phyloP scores from a whole-genome alignment of 2,329 filamentous ascomycete species.

The Epichloe sylvatica region DNA sequence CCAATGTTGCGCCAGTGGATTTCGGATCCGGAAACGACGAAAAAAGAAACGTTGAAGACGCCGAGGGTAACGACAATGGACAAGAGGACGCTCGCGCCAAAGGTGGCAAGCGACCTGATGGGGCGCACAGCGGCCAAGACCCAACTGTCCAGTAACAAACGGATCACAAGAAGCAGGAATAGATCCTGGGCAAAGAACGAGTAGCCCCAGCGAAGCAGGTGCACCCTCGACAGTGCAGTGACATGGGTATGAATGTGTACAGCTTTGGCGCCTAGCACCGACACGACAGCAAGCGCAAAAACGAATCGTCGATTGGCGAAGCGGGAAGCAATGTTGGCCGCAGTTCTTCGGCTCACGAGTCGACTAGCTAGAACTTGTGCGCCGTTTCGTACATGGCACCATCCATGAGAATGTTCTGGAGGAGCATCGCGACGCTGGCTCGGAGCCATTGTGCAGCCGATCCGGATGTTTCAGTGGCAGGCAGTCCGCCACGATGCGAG shows the following conservation, averaged over 20 bases:
- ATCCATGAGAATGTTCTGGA: neutral
- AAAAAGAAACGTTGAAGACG: conserved; percentile 14
- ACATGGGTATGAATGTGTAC: conserved; percentile 18
- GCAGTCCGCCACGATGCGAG: neutral
- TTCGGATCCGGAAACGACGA: conserved; percentile 18
- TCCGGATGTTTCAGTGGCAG: neutral
- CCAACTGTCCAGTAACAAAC: conserved; percentile 16
- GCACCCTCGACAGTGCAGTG: conserved; percentile 13
- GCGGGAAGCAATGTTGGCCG: conserved; percentile 3
- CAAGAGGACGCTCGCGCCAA: conserved; percentile 8
- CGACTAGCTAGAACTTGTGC: neutral
- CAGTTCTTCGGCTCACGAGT: neutral
- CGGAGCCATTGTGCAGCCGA: neutral
- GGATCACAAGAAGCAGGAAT: conserved; percentile 15
- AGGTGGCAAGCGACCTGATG: conserved; percentile 4
- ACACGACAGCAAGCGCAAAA: conserved; percentile 16
- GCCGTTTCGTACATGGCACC: neutral
- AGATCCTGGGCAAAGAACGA: conserved; percentile 22
- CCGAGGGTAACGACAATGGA: conserved; percentile 13
- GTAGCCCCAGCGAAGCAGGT: conserved; percentile 17
- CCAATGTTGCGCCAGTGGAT: conserved; percentile 22
- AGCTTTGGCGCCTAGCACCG: conserved; percentile 16
- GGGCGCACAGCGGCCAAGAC: conserved; percentile 3
- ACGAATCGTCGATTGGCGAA: conserved; percentile 16
- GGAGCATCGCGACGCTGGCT: neutral